Evolutionary conservation across 2,329 filamentous ascomycete genomes (phyloP).

Genomic region (Apiospora hydei): DNA sequence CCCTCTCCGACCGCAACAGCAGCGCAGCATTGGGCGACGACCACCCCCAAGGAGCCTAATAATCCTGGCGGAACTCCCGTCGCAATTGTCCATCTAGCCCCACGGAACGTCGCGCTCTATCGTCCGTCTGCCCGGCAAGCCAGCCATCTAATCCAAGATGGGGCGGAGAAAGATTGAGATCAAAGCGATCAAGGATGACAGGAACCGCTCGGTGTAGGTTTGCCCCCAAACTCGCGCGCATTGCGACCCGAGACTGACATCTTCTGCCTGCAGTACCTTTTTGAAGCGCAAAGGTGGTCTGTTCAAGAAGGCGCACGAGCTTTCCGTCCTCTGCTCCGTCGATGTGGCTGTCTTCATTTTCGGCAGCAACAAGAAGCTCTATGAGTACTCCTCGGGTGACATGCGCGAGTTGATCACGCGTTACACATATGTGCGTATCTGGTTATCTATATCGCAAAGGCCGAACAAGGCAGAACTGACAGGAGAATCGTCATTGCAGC

Average conservation of each 20-base stretch:
- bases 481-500: constrained; percentile 59
- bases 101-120: constrained; percentile 21
- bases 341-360: constrained; percentile 99
- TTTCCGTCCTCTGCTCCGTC: constrained; percentile 96
- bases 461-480: constrained; percentile 4
- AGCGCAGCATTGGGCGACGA: not conserved
- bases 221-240: constrained; percentile 24
- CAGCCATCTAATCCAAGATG: constrained; percentile 62
- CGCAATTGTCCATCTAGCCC: constrained; percentile 14
- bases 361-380: constrained; percentile 98
- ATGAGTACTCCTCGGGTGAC: constrained; percentile 94
- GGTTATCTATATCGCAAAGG: not conserved
- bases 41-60: not conserved
- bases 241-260: constrained; percentile 29
- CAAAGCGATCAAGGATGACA: constrained; percentile 98
- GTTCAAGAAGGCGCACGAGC: constrained; percentile 99
- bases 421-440: constrained; percentile 83
- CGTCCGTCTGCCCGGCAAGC: constrained; percentile 8
- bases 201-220: constrained; percentile 94
- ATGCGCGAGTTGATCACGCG: constrained; percentile 89
- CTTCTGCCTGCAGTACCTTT: constrained; percentile 74
- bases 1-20: not conserved
- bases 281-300: constrained; percentile 97
- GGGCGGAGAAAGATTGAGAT: constrained; percentile 99
- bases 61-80: constrained; percentile 15